phyloP scores from a whole-genome alignment of 2,329 filamentous ascomycete species.

The Lasiodiplodia sp. region DNA sequence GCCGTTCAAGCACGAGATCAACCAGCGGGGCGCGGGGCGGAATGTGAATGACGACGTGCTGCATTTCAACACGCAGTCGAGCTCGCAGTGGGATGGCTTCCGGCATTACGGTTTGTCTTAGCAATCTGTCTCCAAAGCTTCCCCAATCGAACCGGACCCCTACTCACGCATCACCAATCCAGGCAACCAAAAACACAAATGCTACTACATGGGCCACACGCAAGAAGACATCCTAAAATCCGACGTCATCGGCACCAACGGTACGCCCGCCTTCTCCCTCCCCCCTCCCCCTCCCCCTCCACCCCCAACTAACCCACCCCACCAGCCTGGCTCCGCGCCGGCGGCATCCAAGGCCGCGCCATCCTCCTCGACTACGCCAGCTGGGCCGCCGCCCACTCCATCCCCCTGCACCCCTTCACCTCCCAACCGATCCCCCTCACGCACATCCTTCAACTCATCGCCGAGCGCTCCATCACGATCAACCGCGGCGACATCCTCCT shows the following conservation, averaged over 20 bases:
- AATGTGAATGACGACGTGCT: constrained; percentile 48
- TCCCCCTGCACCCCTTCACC: constrained; percentile 10
- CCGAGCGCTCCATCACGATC: constrained; percentile 30
- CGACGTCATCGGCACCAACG: constrained; percentile 20
- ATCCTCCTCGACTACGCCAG: constrained; percentile 29
- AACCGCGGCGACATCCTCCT: constrained; percentile 42
- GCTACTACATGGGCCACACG: constrained; percentile 53
- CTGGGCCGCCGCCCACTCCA: constrained; percentile 19
- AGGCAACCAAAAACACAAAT: constrained; percentile 51
- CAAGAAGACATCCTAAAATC: constrained; percentile 48
- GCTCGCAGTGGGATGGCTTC: constrained; percentile 51
- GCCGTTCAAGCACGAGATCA: constrained; percentile 41
- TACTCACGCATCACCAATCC: constrained; percentile 11
- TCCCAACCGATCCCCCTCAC: constrained; percentile 32
- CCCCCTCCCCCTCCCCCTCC: neutral
- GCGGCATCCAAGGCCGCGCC: constrained; percentile 30
- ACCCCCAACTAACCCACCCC: neutral
- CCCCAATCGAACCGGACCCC: neutral
- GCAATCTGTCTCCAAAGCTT: neutral
- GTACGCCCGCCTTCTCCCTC: constrained; percentile 10
- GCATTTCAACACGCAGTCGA: constrained; percentile 49
- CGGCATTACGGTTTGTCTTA: constrained; percentile 41
- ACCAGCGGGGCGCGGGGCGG: constrained; percentile 39
- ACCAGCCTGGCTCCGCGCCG: constrained; percentile 21
- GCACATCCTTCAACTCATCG: constrained; percentile 32